These are phyloP conservation scores for Eimeria falciformis DNA, from an alignment of 169 alveolate species.

Conservation along the genomic window DNA sequence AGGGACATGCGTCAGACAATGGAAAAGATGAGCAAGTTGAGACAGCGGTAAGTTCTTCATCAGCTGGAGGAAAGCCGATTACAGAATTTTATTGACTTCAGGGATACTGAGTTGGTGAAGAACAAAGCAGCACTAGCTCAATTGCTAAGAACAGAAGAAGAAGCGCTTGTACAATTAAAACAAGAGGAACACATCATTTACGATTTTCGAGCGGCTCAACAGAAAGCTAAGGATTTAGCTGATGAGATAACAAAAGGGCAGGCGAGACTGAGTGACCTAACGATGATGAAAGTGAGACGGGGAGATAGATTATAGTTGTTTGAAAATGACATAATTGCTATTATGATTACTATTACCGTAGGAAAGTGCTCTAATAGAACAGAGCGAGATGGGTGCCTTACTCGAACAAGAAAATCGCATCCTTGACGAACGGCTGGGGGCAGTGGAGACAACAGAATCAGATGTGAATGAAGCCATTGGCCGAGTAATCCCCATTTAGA, in stretches of 20 bases:
- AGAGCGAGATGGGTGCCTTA: conserved; percentile 18
- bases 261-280: neutral
- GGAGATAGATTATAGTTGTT: neutral
- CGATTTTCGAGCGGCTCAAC: conserved; percentile 16
- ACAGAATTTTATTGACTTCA: neutral
- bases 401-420: neutral
- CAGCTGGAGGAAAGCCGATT: neutral
- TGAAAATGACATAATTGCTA: neutral
- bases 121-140: neutral
- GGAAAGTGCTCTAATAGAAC: conserved; percentile 47
- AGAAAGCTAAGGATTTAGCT: neutral
- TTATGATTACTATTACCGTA: neutral
- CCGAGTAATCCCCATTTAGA: neutral
- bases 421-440: neutral
- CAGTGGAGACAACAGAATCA: neutral
- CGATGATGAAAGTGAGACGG: conserved; percentile 6
- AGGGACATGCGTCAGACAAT: conserved; percentile 13
- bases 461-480: conserved; percentile 1
- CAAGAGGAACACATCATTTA: neutral
- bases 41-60: conserved; percentile 14
- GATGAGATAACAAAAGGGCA: conserved; percentile 6
- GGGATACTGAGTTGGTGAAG: conserved; percentile 2
- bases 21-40: conserved; percentile 31
- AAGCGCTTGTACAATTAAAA: neutral
- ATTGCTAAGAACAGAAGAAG: neutral